A percentile compares a stretch with the other conserved stretches of the same genome.
Evolutionary conservation across 2,329 filamentous ascomycete species (phyloP).

Genomic region (Coleophoma eucalyptorum): DNA sequence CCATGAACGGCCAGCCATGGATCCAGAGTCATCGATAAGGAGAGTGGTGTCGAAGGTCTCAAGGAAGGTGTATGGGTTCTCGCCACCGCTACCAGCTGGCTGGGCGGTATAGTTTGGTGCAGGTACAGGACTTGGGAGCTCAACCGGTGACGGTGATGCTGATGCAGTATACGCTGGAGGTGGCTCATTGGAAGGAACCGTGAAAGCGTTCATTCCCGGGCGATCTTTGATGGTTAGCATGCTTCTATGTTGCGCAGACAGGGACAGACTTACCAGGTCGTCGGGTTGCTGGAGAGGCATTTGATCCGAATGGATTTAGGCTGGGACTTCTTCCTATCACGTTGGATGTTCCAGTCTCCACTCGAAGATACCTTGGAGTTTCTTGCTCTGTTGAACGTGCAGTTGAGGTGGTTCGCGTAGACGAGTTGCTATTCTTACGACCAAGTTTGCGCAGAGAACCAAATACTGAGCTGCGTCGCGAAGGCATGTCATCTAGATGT

Average conservation of each 20-base stretch:
- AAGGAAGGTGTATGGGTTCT: conserved; percentile 76
- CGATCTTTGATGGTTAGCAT: conserved; percentile 7
- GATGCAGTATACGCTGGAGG: conserved; percentile 26
- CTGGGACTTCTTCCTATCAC: conserved; percentile 1
- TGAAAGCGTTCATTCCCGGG: conserved; percentile 25
- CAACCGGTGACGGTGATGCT: conserved; percentile 10
- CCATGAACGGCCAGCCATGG: conserved; percentile 80
- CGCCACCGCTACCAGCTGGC: conserved; percentile 30
- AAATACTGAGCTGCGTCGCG: conserved; percentile 10
- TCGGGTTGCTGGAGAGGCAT: conserved; percentile 20
- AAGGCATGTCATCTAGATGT: not conserved
- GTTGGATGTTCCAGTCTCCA: not conserved
- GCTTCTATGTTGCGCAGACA: too few species aligned
- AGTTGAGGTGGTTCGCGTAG: not conserved
- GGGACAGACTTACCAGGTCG: conserved; percentile 9
- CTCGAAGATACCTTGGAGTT: conserved; percentile 4
- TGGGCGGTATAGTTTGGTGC: conserved; percentile 31
- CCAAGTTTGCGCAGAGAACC: conserved; percentile 14
- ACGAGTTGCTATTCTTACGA: conserved; percentile 13
- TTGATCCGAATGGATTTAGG: conserved; percentile 10
- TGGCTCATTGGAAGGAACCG: conserved; percentile 24
- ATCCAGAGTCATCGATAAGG: conserved; percentile 87
- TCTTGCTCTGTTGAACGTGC: not conserved
- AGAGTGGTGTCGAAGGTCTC: conserved; percentile 81
- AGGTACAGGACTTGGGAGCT: conserved; percentile 6